These are phyloP conservation scores for Sporisorium reilianum DNA, from an alignment of 1,284 basidiomycete genomes.

Conservation along the genomic window DNA sequence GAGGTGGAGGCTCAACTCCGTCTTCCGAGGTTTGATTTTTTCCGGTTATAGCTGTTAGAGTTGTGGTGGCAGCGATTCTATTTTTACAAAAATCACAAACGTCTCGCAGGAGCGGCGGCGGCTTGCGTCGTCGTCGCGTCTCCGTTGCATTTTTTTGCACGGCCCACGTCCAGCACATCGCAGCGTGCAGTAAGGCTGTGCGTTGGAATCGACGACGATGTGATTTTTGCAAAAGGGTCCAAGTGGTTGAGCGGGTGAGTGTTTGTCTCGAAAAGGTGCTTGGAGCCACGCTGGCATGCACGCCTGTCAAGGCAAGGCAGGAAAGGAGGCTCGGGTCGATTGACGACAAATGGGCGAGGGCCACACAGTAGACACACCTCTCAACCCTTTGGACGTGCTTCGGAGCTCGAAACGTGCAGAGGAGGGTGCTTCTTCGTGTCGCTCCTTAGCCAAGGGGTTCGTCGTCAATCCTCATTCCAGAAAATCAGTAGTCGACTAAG, in stretches of 20 bases:
- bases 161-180: neutral
- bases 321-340: no score
- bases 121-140: neutral
- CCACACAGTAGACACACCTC: no score
- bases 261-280: neutral
- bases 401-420: neutral
- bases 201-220: neutral
- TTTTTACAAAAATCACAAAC: no score
- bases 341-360: no score
- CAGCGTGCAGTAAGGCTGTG: neutral
- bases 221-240: neutral
- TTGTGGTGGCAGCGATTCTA: no score
- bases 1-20: slow-evolving; percentile 20
- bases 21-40: slow-evolving; percentile 12
- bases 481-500: neutral
- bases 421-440: slow-evolving; percentile 4
- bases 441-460: neutral
- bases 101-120: no score
- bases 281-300: neutral
- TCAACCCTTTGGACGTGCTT: no score
- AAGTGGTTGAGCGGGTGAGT: neutral
- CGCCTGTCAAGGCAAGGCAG: no score
- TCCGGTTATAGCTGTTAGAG: no score
- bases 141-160: neutral
- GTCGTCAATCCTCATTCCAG: neutral